Evolutionary conservation across 1,284 basidiomycete species (phyloP), one percentile per base, ranked within the genome.

Genomic region (Nidula niveotomentosa): DNA sequence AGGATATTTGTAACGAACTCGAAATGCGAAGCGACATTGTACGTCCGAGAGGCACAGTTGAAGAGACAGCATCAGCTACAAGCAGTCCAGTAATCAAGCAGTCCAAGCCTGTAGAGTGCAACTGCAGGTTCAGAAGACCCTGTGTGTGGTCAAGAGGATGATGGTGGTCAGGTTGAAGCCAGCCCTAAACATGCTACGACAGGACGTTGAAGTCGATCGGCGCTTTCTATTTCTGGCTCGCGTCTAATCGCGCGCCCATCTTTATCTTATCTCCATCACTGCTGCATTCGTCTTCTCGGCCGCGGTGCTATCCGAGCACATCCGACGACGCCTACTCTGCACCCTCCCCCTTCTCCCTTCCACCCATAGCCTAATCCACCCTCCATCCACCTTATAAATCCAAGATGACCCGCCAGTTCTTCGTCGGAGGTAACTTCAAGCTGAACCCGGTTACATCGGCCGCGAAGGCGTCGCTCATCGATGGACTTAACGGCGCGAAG

Each of bases 401-500:
- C 13, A 23, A n/a, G 10, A 47, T 47, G 87, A 56, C 85, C 59
- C 91, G 93, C 68, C 77, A 86, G 73, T 94, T 94, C 76, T 93
- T 93, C 67, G 90, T 93, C 65, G 95, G 94, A 65, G 94, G 92
- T 45, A 97, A 97, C 85, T 96, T 96, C 84, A 97, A 97, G 80
- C 89, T 96, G 86, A 97, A 98, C 79, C 89, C 90, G 41, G 79
- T 78, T 57, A 84, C 86, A 47, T 76, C 77, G 60, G 79, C 83
- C 62, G 80, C 84, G 62, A 87, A 91, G 71, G 76, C 77, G 63
- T 74, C 76, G 50, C 81, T 97, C 64, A 75, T 93, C 62, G 71
- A 84, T 51, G 67, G 75, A 53, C 76, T 96, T 57, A 95, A 95
- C 78, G 74, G 83, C 9, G 92, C 92, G 56, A 76, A 86, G 51